These are phyloP conservation scores for Trichophyton benhamiae DNA, from an alignment of 2,329 filamentous ascomycete species.

Conservation along the genomic window DNA sequence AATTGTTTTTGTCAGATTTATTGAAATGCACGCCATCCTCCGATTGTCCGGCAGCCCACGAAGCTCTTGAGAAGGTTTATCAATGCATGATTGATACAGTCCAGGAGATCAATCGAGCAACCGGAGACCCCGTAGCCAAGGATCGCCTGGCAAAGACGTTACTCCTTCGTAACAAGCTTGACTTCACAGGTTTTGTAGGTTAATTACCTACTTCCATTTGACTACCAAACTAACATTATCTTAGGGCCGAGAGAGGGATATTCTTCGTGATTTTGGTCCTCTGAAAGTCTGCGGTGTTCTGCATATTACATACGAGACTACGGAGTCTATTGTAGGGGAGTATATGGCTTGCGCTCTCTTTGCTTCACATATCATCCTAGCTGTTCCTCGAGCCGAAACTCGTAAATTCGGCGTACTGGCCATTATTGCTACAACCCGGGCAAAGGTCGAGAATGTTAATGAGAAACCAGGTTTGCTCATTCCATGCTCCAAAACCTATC, in stretches of 20 bases:
- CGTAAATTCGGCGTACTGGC: constrained; percentile 61
- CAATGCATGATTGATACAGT: constrained; percentile 62
- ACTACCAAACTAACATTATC: neutral
- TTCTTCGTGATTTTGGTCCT: constrained; percentile 70
- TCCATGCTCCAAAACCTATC: neutral
- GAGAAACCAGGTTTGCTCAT: constrained; percentile 23
- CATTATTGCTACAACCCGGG: constrained; percentile 41
- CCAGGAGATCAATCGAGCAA: constrained; percentile 71
- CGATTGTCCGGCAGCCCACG: constrained; percentile 73
- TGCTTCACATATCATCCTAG: constrained; percentile 64
- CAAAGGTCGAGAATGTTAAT: constrained; percentile 26
- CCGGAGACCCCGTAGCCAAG: constrained; percentile 59
- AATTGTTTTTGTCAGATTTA: constrained; percentile 72
- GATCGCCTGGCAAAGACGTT: constrained; percentile 68
- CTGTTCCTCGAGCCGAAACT: constrained; percentile 51
- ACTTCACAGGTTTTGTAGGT: constrained; percentile 57
- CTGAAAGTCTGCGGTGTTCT: constrained; percentile 71
- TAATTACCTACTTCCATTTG: neutral
- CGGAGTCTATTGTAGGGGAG: constrained; percentile 54
- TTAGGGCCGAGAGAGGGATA: constrained; percentile 27
- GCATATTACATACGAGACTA: constrained; percentile 68
- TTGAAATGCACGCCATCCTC: constrained; percentile 69
- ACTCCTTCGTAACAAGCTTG: constrained; percentile 68
- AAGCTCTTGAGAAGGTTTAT: constrained; percentile 63
- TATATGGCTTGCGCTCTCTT: constrained; percentile 86